A percentile compares a stretch with the other conserved stretches of the same genome.
These are phyloP conservation scores for Capniomyces stellatus DNA, from an alignment of 371 early-diverging fungal genomes.

Conservation along the genomic window DNA sequence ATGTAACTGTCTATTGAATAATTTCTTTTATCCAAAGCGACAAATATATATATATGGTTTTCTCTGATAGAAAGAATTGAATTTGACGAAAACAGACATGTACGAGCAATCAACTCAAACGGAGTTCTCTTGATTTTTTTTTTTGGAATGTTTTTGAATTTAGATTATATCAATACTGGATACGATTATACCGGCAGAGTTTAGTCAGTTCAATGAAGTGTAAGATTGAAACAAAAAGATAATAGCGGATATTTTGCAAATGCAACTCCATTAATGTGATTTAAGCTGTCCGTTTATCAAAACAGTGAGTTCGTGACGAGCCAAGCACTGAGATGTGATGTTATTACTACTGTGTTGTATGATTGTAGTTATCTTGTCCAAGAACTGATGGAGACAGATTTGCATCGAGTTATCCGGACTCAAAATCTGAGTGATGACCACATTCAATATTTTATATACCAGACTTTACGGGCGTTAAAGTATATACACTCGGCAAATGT, in stretches of 20 bases:
- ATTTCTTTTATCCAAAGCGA: too few relatives aligned
- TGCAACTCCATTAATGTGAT: too few relatives aligned
- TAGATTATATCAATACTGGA: conserved; percentile 7
- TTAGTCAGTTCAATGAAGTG: conserved; percentile 6
- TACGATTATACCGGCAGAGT: conserved; percentile 3
- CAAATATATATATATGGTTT: too few relatives aligned
- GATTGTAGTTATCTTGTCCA: conserved; percentile 41
- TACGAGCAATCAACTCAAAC: too few relatives aligned
- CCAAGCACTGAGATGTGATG: neutral
- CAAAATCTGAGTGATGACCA: conserved; percentile 89
- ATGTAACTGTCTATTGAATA: conserved; percentile 28
- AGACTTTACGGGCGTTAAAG: conserved; percentile 89
- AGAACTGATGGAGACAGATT: conserved; percentile 93
- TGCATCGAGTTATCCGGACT: conserved; percentile 92
- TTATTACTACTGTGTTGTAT: neutral
- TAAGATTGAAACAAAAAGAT: too few relatives aligned
- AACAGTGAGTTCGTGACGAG: too few relatives aligned
- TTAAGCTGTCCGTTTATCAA: too few relatives aligned
- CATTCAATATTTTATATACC: conserved; percentile 95
- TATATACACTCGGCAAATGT: conserved; percentile 97
- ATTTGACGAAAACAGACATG: too few relatives aligned
- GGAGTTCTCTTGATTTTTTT: too few relatives aligned
- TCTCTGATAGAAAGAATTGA: too few relatives aligned
- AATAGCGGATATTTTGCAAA: too few relatives aligned
- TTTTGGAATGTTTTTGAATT: too few relatives aligned